phyloP scores from a whole-genome alignment of 2,329 filamentous ascomycete species.

The Curvularia lunata region DNA sequence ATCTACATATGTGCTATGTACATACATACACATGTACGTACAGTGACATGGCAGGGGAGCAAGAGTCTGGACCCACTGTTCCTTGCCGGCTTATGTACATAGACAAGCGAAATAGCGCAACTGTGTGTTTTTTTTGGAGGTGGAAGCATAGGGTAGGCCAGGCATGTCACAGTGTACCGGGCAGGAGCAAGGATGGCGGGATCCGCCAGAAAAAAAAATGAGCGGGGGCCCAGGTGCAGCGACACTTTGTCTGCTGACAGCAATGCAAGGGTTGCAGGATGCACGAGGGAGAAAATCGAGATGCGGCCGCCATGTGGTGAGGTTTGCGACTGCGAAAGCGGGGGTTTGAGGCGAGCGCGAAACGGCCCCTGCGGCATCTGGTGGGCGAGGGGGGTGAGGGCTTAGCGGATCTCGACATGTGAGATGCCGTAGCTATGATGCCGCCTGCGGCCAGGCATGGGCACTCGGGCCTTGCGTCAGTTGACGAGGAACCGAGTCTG shows the following conservation, averaged over 20 bases:
- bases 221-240: conserved; percentile 14
- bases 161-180: background rate
- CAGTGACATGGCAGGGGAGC: conserved; percentile 6
- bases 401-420: conserved; percentile 7
- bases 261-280: conserved; percentile 6
- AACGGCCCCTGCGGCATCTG: conserved; percentile 1
- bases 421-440: conserved; percentile 10
- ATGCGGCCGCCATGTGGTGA: conserved; percentile 3
- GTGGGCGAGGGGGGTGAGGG: background rate
- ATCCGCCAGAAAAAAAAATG: background rate
- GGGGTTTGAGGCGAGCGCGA: conserved; percentile 22
- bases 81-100: conserved; percentile 2
- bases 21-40: background rate
- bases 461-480: conserved; percentile 17
- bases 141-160: background rate
- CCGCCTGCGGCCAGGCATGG: conserved; percentile 7
- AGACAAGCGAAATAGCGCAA: conserved; percentile 22
- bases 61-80: background rate
- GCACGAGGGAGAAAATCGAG: conserved; percentile 7
- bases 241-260: conserved; percentile 20
- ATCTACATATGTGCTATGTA: background rate
- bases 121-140: conserved; percentile 26
- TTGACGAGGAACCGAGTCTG: conserved; percentile 22
- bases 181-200: conserved; percentile 4
- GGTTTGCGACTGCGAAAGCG: conserved; percentile 6